A percentile compares a stretch with the other conserved stretches of the same genome.
Conservation (phyloP, 331 rosid genomes). For the Malus hybrid region DNA sequence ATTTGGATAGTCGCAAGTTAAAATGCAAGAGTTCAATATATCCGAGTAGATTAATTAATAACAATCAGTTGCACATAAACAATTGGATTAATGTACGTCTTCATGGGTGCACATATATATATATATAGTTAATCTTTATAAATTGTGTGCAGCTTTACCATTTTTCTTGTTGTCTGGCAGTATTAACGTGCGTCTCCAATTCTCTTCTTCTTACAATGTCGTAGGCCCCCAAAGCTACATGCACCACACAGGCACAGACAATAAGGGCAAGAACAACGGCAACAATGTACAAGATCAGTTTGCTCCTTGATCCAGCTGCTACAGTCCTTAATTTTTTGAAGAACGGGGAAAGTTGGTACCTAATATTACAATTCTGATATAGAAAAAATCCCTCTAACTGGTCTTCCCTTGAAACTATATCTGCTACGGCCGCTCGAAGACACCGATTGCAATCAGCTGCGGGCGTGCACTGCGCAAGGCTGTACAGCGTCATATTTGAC, state of each 20-base stretch:
- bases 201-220: no score
- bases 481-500: background rate
- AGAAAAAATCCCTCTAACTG: background rate
- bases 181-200: background rate
- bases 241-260: background rate
- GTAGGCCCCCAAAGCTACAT: background rate
- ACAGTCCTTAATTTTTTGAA: background rate
- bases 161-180: background rate
- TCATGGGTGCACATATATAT: no score
- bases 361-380: conserved; percentile 23
- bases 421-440: background rate
- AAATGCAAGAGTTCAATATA: background rate
- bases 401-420: background rate
- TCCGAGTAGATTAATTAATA: background rate
- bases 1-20: background rate
- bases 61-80: background rate
- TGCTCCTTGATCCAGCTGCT: background rate
- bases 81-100: background rate
- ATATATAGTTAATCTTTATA: background rate
- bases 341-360: conserved; percentile 34
- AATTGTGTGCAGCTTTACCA: background rate
- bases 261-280: background rate
- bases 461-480: background rate
- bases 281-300: background rate
- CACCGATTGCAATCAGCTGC: background rate